These are phyloP conservation scores for Psidium guajava DNA, from an alignment of 345 rosid genomes.

Conservation along the genomic window DNA sequence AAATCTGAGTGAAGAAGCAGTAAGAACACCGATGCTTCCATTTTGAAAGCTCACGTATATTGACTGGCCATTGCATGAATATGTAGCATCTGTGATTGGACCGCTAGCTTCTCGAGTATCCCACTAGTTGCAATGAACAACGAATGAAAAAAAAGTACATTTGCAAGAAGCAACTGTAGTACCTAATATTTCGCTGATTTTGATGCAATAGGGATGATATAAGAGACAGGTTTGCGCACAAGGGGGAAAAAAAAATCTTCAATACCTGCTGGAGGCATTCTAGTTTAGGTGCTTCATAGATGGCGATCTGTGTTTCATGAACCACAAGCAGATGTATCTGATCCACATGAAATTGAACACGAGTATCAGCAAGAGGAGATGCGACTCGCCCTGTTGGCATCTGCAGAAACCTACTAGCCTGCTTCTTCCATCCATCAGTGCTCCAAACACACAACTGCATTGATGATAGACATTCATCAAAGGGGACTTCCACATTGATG, in stretches of 20 bases:
- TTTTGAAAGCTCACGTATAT: constrained; percentile 78
- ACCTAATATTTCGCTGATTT: too few relatives aligned
- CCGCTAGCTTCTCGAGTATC: constrained; percentile 52
- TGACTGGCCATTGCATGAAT: constrained; percentile 72
- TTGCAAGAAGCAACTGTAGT: too few relatives aligned
- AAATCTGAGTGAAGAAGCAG: constrained; percentile 46
- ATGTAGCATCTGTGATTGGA: constrained; percentile 73
- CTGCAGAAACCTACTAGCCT: constrained; percentile 39
- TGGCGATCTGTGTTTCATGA: constrained; percentile 76
- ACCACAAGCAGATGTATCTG: constrained; percentile 57
- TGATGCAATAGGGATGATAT: background rate
- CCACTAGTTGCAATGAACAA: constrained; percentile 25
- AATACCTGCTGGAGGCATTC: constrained; percentile 61
- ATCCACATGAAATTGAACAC: constrained; percentile 67
- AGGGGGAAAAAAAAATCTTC: background rate
- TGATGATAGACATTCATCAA: background rate
- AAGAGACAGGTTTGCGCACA: background rate
- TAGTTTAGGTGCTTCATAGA: constrained; percentile 58
- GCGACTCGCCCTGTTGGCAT: constrained; percentile 32
- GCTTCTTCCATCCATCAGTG: constrained; percentile 73
- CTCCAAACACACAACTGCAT: constrained; percentile 75
- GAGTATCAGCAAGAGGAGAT: constrained; percentile 52
- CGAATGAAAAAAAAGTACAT: too few relatives aligned
- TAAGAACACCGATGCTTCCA: constrained; percentile 57
- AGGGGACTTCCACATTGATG: background rate